These are phyloP conservation scores for Fusarium sarcochroum DNA, from an alignment of 2,329 filamentous ascomycete genomes.

Conservation along the genomic window DNA sequence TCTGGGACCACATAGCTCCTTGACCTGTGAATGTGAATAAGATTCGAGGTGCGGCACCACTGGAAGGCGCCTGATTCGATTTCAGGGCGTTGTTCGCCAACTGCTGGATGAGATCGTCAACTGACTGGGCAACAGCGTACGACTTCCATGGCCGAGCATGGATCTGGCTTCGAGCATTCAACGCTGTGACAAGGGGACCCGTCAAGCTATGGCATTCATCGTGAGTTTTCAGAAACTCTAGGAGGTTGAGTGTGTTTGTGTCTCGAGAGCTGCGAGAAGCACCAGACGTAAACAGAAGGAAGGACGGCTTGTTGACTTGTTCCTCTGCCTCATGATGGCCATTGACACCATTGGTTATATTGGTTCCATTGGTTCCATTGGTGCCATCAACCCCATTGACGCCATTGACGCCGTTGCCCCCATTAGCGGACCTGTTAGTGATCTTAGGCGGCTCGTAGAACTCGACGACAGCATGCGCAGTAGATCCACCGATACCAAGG, in stretches of 20 bases:
- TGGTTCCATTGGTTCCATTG: background rate
- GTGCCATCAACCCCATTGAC: background rate
- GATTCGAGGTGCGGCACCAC: conserved; percentile 5
- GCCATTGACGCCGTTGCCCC: background rate
- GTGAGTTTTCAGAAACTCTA: conserved; percentile 31
- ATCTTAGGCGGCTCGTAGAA: conserved; percentile 32
- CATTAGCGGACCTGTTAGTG: conserved; percentile 3
- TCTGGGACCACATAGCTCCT: conserved; percentile 44
- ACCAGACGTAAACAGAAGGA: conserved; percentile 40
- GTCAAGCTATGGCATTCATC: conserved; percentile 33
- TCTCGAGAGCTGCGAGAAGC: conserved; percentile 39
- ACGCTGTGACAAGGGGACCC: conserved; percentile 30
- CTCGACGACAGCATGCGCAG: conserved; percentile 59
- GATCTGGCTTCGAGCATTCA: conserved; percentile 43
- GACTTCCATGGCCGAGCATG: conserved; percentile 43
- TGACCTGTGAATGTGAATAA: conserved; percentile 41
- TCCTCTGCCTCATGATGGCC: conserved; percentile 12
- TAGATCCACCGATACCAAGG: conserved; percentile 62
- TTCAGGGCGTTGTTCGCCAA: conserved; percentile 39
- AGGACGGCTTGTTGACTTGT: conserved; percentile 5
- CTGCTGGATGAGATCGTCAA: conserved; percentile 37
- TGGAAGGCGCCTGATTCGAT: conserved; percentile 21
- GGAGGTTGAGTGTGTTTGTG: conserved; percentile 29
- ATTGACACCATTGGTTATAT: conserved; percentile 1
- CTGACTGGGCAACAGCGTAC: conserved; percentile 38